These are phyloP conservation scores for Pyrenophora seminiperda DNA, from an alignment of 2,329 filamentous ascomycete genomes.

Conservation along the genomic window DNA sequence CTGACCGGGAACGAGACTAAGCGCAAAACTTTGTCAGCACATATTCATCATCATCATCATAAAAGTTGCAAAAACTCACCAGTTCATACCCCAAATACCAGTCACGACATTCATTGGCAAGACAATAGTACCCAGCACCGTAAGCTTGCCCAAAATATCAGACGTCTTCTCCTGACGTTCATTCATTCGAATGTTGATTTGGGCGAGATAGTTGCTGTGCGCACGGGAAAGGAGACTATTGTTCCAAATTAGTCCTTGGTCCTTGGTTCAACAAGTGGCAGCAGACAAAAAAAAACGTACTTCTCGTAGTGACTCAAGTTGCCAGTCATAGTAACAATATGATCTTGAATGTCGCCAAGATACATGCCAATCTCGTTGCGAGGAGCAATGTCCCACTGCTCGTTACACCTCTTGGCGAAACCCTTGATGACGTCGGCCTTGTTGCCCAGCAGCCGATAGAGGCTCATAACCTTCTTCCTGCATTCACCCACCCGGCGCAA, in stretches of 20 bases:
- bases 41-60: neutral
- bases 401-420: constrained; percentile 97
- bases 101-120: constrained; percentile 99
- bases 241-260: constrained; percentile 20
- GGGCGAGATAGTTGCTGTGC: constrained; percentile 96
- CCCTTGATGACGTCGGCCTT: constrained; percentile 99
- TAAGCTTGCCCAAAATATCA: constrained; percentile 91
- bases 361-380: constrained; percentile 97
- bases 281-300: constrained; percentile 63
- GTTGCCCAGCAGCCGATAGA: constrained; percentile 91
- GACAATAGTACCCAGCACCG: constrained; percentile 94
- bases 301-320: constrained; percentile 97
- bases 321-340: constrained; percentile 98
- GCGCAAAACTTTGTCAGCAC: constrained; percentile 10
- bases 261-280: neutral
- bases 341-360: constrained; percentile 96
- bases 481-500: constrained; percentile 89
- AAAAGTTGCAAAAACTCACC: constrained; percentile 21
- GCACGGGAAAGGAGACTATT: constrained; percentile 82
- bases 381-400: constrained; percentile 95
- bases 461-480: constrained; percentile 94
- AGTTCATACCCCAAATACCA: constrained; percentile 97
- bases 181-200: constrained; percentile 99
- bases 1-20: constrained; percentile 82
- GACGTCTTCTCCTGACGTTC: constrained; percentile 95